phyloP scores from a whole-genome alignment of 192 early-diverging fungal genomes.

The Neocallimastix lanati region DNA sequence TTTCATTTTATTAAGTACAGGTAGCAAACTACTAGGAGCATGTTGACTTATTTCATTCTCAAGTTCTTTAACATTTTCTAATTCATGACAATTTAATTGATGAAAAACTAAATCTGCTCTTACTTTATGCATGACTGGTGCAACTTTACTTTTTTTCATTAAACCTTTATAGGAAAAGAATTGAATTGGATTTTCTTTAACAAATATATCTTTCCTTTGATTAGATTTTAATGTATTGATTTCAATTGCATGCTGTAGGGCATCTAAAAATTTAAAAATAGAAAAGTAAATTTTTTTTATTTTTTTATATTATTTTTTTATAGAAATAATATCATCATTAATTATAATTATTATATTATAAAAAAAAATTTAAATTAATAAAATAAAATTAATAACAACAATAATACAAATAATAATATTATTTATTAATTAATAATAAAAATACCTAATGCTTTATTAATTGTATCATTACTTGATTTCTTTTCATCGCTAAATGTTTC shows the following conservation, averaged over 20 bases:
- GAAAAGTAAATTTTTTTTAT: too few species aligned
- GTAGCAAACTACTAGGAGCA: background rate
- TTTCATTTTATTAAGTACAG: background rate
- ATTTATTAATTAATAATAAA: too few species aligned
- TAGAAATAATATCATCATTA: too few species aligned
- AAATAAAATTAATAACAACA: too few species aligned
- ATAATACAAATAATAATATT: too few species aligned
- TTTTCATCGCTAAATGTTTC: too few species aligned
- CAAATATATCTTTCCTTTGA: background rate
- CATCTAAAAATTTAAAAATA: background rate
- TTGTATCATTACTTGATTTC: too few species aligned
- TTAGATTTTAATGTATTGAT: background rate
- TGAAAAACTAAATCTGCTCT: background rate
- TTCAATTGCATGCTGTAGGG: background rate
- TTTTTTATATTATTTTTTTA: too few species aligned
- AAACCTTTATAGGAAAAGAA: background rate
- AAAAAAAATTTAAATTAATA: too few species aligned
- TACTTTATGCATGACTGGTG: background rate
- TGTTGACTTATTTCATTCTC: background rate
- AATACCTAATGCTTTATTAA: too few species aligned
- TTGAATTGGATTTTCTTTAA: background rate
- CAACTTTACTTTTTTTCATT: background rate
- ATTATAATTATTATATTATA: too few species aligned
- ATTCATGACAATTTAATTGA: background rate
- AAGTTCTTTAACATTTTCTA: background rate